Evolutionary conservation across 108 stramenopile genomes (phyloP).

Genomic region (Skeletonema grethae): DNA sequence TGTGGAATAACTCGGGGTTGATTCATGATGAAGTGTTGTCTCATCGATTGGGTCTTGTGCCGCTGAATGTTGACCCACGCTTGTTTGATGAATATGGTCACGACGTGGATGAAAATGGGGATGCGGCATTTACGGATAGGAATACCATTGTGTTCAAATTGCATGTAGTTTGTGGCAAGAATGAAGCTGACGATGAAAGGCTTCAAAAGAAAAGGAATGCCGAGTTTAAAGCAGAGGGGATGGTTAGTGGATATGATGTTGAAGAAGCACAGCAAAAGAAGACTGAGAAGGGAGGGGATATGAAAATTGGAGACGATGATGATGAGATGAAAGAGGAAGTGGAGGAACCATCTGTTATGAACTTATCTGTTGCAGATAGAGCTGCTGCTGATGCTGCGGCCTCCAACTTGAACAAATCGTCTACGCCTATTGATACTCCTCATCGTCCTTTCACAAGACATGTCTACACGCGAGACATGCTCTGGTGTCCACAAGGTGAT

Average conservation of each 20-base stretch:
- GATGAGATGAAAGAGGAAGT: slow-evolving; percentile 35
- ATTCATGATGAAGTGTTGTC: slow-evolving; percentile 96
- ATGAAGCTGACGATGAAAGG: slow-evolving; percentile 44
- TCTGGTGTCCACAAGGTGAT: slow-evolving; percentile 94
- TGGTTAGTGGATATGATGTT: slow-evolving; percentile 30
- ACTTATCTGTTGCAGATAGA: slow-evolving; percentile 41
- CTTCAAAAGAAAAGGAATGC: slow-evolving; percentile 20
- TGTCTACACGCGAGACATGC: slow-evolving; percentile 76
- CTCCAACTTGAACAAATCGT: slow-evolving; percentile 22
- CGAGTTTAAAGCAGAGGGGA: slow-evolving; percentile 36
- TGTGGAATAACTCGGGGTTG: slow-evolving; percentile 91
- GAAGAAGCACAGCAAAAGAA: slow-evolving; percentile 19
- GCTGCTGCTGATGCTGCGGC: slow-evolving; percentile 45
- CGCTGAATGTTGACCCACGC: slow-evolving; percentile 81
- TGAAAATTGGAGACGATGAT: slow-evolving; percentile 5
- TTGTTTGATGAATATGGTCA: slow-evolving; percentile 69
- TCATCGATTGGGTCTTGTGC: slow-evolving; percentile 94
- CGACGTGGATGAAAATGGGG: slow-evolving; percentile 59
- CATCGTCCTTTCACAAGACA: slow-evolving; percentile 84
- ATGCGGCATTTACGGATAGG: slow-evolving; percentile 62
- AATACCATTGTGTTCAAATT: slow-evolving; percentile 93
- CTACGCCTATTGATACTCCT: slow-evolving; percentile 66
- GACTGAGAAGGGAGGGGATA: slow-evolving; percentile 5
- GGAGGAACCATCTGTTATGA: slow-evolving; percentile 53
- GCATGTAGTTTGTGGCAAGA: slow-evolving; percentile 66